These are phyloP conservation scores for Ogataea hybrid DNA, from an alignment of 1,139 yeast genomes.

Conservation along the genomic window DNA sequence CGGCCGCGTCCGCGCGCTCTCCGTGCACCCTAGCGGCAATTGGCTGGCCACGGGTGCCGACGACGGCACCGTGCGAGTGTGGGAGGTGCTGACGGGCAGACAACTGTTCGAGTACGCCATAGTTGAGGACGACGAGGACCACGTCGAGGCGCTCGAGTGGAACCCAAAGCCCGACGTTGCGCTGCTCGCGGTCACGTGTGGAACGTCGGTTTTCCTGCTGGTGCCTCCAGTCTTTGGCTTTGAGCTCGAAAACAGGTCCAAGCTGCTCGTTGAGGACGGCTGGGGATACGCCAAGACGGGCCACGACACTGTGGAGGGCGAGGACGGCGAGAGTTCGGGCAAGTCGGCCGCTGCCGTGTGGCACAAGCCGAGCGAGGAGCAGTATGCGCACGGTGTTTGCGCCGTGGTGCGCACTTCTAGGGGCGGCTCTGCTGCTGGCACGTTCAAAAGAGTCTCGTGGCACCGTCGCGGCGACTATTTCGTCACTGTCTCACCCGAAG, in stretches of 20 bases:
- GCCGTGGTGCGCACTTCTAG: slow-evolving; percentile 67
- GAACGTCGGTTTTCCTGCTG: slow-evolving; percentile 71
- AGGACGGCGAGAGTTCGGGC: slow-evolving; percentile 36
- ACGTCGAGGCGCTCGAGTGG: slow-evolving; percentile 85
- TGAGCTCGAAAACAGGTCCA: slow-evolving; percentile 80
- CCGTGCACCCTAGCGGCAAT: slow-evolving; percentile 85
- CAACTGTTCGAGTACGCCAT: slow-evolving; percentile 71
- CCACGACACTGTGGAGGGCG: slow-evolving; percentile 46
- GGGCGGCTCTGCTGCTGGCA: slow-evolving; percentile 54
- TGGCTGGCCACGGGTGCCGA: slow-evolving; percentile 98
- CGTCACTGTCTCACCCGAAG: slow-evolving; percentile 89
- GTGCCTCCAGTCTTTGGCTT: slow-evolving; percentile 92
- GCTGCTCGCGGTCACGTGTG: slow-evolving; percentile 79
- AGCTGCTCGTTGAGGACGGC: slow-evolving; percentile 79
- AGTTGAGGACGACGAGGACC: slow-evolving; percentile 60
- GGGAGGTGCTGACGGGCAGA: slow-evolving; percentile 97
- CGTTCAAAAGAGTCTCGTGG: slow-evolving; percentile 87
- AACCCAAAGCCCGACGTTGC: slow-evolving; percentile 76
- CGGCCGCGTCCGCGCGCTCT: slow-evolving; percentile 77
- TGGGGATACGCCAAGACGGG: slow-evolving; percentile 88
- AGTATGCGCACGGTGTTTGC: slow-evolving; percentile 65
- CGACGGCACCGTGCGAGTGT: slow-evolving; percentile 91
- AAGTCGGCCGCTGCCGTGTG: slow-evolving; percentile 74
- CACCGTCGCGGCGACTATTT: slow-evolving; percentile 97
- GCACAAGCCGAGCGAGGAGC: slow-evolving; percentile 74